Percentiles rank a stretch among this genome's conserved stretches.
Conservation (phyloP, 805 yeast species). For the Tetrapisispora arboricola region DNA sequence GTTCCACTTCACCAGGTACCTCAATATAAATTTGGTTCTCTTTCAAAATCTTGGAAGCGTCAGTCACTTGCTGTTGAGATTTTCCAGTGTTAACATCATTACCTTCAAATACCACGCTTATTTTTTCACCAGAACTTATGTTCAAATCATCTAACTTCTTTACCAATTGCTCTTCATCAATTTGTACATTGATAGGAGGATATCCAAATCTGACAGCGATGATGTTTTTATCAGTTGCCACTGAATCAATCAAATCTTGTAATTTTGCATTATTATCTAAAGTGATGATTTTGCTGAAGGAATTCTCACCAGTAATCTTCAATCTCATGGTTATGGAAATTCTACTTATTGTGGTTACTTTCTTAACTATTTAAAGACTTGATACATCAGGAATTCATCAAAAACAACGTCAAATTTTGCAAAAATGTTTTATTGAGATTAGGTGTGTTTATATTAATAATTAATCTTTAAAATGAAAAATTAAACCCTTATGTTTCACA, state of each 20-base stretch:
- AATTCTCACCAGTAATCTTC: constrained; percentile 25
- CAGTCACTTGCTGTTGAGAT: background rate
- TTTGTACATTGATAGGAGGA: constrained; percentile 44
- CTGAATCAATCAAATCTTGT: constrained; percentile 22
- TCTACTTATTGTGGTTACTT: too few relatives aligned
- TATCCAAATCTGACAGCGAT: constrained; percentile 41
- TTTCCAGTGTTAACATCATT: background rate
- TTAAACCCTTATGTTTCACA: too few relatives aligned
- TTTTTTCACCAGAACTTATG: constrained; percentile 49
- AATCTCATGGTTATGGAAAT: constrained; percentile 33
- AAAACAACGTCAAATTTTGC: too few relatives aligned
- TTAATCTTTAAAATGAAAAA: too few relatives aligned
- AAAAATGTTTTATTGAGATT: too few relatives aligned
- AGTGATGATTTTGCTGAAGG: constrained; percentile 27
- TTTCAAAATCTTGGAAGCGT: constrained; percentile 1
- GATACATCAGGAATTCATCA: too few relatives aligned
- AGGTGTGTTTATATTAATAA: too few relatives aligned
- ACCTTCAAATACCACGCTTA: constrained; percentile 21
- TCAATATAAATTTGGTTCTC: constrained; percentile 7
- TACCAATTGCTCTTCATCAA: constrained; percentile 13
- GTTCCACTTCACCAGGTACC: constrained; percentile 15
- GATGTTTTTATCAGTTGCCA: constrained; percentile 8
- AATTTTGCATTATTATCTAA: constrained; percentile 32
- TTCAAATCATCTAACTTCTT: constrained; percentile 33
- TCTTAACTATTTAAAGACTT: too few relatives aligned